Percentiles rank a stretch among this genome's conserved stretches.
Evolutionary conservation across 2,329 filamentous ascomycete species (phyloP).

Genomic region (Cladorrhinum sp.): DNA sequence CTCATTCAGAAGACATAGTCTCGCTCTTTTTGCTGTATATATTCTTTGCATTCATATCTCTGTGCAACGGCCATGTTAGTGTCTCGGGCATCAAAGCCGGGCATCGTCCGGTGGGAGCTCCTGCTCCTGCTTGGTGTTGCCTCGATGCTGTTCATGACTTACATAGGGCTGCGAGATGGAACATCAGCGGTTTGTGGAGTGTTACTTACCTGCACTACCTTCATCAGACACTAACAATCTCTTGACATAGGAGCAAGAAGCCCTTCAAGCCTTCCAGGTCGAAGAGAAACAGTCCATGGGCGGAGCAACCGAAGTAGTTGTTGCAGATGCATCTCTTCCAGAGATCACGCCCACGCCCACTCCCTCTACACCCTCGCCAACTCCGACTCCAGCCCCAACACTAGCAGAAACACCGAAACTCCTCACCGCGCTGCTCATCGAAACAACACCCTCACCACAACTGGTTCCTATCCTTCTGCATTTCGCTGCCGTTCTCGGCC

Average conservation of each 20-base stretch:
- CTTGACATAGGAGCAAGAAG: neutral
- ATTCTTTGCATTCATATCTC: neutral
- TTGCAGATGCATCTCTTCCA: neutral
- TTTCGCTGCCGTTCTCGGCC: neutral
- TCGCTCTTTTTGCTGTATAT: too few species aligned
- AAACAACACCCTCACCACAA: neutral
- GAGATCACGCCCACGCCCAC: neutral
- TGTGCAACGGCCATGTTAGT: neutral
- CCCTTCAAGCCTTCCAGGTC: neutral
- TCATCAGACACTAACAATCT: neutral
- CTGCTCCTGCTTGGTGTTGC: neutral
- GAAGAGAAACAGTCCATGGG: neutral
- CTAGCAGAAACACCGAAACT: neutral
- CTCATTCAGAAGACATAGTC: neutral
- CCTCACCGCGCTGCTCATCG: slow-evolving; percentile 3
- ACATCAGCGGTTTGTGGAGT: neutral
- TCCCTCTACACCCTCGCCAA: neutral
- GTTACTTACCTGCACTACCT: neutral
- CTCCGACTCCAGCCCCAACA: neutral
- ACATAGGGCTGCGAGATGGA: neutral
- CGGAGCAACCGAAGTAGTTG: neutral
- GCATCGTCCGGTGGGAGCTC: neutral
- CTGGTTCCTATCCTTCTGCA: neutral
- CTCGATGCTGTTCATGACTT: slow-evolving; percentile 1
- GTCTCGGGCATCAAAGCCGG: neutral